phyloP scores from a whole-genome alignment of 2,329 filamentous ascomycete species.

The Sordariomycetes sp. region DNA sequence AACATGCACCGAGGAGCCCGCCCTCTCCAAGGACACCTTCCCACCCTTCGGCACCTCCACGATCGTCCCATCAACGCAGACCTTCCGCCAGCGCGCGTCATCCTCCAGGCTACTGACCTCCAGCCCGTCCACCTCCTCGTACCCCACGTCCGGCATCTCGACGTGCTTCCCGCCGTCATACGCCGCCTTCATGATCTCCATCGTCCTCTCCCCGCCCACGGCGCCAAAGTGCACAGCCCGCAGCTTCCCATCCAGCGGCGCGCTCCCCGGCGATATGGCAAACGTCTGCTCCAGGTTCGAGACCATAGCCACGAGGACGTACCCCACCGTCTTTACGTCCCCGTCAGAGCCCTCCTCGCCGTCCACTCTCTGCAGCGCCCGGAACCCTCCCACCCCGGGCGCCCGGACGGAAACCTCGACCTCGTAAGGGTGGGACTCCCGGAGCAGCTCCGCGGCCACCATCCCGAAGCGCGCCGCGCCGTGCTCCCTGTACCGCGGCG shows the following conservation, averaged over 20 bases:
- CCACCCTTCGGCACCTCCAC: constrained; percentile 62
- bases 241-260: constrained; percentile 60
- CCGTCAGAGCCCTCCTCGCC: constrained; percentile 14
- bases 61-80: constrained; percentile 89
- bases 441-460: constrained; percentile 68
- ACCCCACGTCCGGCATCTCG: constrained; percentile 50
- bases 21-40: constrained; percentile 53
- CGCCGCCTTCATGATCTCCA: constrained; percentile 64
- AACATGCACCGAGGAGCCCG: constrained; percentile 16
- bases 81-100: constrained; percentile 66
- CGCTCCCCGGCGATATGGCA: constrained; percentile 64
- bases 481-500: constrained; percentile 64
- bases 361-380: constrained; percentile 10
- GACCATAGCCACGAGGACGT: constrained; percentile 66
- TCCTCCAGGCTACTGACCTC: constrained; percentile 56
- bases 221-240: constrained; percentile 67
- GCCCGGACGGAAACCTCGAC: constrained; percentile 27
- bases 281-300: constrained; percentile 76
- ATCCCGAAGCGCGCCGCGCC: constrained; percentile 74
- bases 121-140: constrained; percentile 59
- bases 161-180: constrained; percentile 49
- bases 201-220: constrained; percentile 51
- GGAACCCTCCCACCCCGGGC: constrained; percentile 9
- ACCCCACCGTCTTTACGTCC: constrained; percentile 47
- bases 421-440: constrained; percentile 37